Evolutionary conservation across 2,329 filamentous ascomycete species (phyloP).

Genomic region (Dothideomycetidae sp.): DNA sequence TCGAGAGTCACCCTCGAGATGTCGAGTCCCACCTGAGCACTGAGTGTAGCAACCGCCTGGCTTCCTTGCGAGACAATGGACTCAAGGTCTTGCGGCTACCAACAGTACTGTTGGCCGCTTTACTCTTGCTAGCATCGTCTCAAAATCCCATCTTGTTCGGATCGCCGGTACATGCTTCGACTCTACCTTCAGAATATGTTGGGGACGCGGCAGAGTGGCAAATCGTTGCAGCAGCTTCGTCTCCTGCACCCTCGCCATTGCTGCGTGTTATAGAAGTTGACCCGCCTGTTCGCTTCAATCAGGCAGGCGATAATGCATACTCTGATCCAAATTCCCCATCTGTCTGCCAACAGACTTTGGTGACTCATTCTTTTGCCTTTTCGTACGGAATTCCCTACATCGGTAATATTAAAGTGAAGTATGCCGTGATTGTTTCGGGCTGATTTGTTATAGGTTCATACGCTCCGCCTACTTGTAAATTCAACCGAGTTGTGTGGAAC

Average conservation of each 20-base stretch:
- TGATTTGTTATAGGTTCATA: constrained; percentile 39
- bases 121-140: not conserved
- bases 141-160: not conserved
- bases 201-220: not conserved
- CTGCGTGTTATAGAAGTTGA: constrained; percentile 57
- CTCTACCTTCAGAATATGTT: not conserved
- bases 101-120: no score
- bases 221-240: not conserved
- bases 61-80: no score
- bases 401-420: no score
- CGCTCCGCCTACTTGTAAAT: constrained; percentile 51
- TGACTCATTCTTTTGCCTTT: constrained; percentile 55
- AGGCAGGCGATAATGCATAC: constrained; percentile 17
- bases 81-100: no score
- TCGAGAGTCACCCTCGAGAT: no score
- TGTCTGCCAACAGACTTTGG: constrained; percentile 44
- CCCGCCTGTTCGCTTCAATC: constrained; percentile 45
- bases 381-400: constrained; percentile 64
- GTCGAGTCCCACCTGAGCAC: no score
- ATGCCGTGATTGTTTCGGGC: not conserved
- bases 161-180: not conserved
- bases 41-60: no score
- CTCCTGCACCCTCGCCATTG: constrained; percentile 14
- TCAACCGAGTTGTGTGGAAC: constrained; percentile 63
- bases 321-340: constrained; percentile 15